Evolutionary conservation across 768 basidiomycete genomes (phyloP).

Genomic region (Boletus rubroflammeus): DNA sequence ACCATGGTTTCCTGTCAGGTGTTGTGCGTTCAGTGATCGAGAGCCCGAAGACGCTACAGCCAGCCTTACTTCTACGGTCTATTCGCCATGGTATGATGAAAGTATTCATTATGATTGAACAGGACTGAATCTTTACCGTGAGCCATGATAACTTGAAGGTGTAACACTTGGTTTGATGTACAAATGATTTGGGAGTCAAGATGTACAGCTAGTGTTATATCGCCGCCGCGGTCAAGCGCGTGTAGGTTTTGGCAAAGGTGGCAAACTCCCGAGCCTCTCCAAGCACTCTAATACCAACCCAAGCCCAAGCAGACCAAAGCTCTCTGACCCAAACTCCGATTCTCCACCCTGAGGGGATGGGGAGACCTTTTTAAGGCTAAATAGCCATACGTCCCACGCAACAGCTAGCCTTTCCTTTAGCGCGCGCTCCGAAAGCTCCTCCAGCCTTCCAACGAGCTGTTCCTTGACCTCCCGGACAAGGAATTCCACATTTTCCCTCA

Average conservation of each 20-base stretch:
- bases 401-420: constrained; percentile 40
- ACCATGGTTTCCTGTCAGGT: constrained; percentile 9
- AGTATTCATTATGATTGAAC: background rate
- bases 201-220: background rate
- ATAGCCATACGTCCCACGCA: constrained; percentile 67
- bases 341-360: constrained; percentile 15
- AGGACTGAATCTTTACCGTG: constrained; percentile 12
- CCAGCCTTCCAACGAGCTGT: constrained; percentile 32
- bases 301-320: constrained; percentile 67
- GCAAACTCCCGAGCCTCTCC: constrained; percentile 37
- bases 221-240: background rate
- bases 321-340: constrained; percentile 52
- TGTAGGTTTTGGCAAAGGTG: constrained; percentile 14
- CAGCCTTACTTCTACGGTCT: constrained; percentile 18
- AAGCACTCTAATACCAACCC: constrained; percentile 57
- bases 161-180: background rate
- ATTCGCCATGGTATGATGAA: background rate
- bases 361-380: constrained; percentile 39
- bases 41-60: background rate
- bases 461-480: constrained; percentile 50
- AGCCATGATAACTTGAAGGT: constrained; percentile 9
- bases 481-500: constrained; percentile 53
- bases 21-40: background rate
- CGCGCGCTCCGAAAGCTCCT: constrained; percentile 24
- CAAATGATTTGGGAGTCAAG: background rate